Evolutionary conservation across 106 monocot genomes (phyloP), one percentile per base, ranked within the genome.

Genomic region (Triglochin maritima): DNA sequence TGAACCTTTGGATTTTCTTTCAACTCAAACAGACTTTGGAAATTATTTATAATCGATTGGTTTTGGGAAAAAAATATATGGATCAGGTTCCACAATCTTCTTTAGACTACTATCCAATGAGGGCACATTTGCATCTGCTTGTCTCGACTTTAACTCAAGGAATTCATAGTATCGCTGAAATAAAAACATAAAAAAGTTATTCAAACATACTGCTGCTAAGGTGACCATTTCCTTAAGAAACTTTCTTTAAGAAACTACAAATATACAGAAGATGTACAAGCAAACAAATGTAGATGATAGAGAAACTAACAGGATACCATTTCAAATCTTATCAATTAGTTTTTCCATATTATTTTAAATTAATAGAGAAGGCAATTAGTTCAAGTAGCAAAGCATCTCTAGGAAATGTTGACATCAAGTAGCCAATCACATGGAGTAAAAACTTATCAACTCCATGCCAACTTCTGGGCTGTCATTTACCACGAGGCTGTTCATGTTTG

Each of bases 1-100:
- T n/a, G 3, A 76, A 96, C 96, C 96, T 91, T 96, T 56, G 87
- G 80, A 58, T 84, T 90, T 47, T 91, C 83, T 78, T 77, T 90
- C 58, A 96, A 69, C 66, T 82, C 87, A 66, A 88, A 90, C 16
- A 67, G 64, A 51, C 62, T 78, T 49, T 52, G 60, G 50, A 96
- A 80, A 50, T 76, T 76, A 48, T 88, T 76, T 45, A 96, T 69
- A 16, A 72, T 50, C 64, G 78, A 44, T 46, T 76, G 71, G 29
- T 84, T 76, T 17, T 64, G 66, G 43, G 71, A 82, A 42, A 81
- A 81, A 46, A 60, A 88, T 46, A 48, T 82, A 68, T 57, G 72
- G 66, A 71, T 88, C 81, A 61, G 87, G 85, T 81, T 86, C 90
- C 54, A 82, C 80, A 53, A 96, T 86, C 60, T 65, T 80, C 62